Evolutionary conservation across 2,329 filamentous ascomycete genomes (phyloP).

Genomic region (Neonectria faginata): DNA sequence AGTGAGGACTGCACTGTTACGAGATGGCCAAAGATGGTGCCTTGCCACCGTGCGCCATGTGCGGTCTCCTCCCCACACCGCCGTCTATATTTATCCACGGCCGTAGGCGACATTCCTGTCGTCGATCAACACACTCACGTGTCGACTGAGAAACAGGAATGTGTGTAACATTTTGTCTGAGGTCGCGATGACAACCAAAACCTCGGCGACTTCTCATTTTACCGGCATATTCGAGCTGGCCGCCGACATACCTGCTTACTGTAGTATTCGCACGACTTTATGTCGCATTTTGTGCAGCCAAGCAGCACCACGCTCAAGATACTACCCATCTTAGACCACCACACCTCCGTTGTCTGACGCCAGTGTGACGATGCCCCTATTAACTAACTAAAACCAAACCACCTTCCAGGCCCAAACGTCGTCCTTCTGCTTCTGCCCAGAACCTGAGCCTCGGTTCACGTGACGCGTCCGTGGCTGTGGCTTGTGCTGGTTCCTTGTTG

Average conservation of each 20-base stretch:
- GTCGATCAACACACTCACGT: constrained; percentile 15
- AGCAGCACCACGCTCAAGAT: not conserved
- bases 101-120: not conserved
- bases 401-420: not conserved
- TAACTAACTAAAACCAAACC: not conserved
- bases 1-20: not conserved
- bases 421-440: not conserved
- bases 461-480: constrained; percentile 20
- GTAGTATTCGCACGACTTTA: not conserved
- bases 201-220: constrained; percentile 11
- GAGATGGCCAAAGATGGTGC: constrained; percentile 19
- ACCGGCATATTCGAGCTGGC: not conserved
- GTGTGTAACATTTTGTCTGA: constrained; percentile 4
- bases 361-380: constrained; percentile 1
- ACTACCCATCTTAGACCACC: not conserved
- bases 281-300: not conserved
- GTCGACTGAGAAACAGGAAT: not conserved
- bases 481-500: constrained; percentile 22
- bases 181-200: constrained; percentile 11
- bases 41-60: constrained; percentile 17
- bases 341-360: not conserved
- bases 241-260: not conserved
- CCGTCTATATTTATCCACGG: constrained; percentile 27
- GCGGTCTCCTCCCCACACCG: constrained; percentile 4
- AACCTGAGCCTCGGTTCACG: constrained; percentile 23